Conservation (phyloP, 2,329 filamentous ascomycete genomes). For the Kalmusia sp. region DNA sequence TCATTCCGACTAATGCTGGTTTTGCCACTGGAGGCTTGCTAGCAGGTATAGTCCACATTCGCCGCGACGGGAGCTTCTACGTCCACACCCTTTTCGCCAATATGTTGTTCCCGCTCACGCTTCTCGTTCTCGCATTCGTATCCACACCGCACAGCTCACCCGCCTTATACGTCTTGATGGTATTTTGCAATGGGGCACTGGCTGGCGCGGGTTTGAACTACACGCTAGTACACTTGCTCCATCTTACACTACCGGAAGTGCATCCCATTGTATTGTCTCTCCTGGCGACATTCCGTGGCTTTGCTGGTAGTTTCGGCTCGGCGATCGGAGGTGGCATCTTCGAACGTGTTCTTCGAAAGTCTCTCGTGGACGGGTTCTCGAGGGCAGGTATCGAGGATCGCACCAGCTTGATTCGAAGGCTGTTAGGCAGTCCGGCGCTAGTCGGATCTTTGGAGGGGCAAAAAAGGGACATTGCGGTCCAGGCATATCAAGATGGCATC, state of each 20-base stretch:
- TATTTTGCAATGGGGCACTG: constrained; percentile 75
- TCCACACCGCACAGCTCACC: constrained; percentile 61
- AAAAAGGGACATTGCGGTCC: constrained; percentile 60
- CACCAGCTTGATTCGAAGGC: constrained; percentile 58
- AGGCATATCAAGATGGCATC: constrained; percentile 62
- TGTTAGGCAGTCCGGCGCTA: constrained; percentile 66
- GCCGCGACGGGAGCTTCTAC: constrained; percentile 76
- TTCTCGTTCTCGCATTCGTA: constrained; percentile 64
- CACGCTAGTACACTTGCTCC: constrained; percentile 78
- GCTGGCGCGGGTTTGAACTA: constrained; percentile 81
- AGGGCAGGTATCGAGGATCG: constrained; percentile 48
- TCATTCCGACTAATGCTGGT: constrained; percentile 82
- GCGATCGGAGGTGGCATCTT: constrained; percentile 82
- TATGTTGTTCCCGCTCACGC: constrained; percentile 65
- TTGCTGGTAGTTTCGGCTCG: constrained; percentile 81
- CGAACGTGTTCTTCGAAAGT: constrained; percentile 63
- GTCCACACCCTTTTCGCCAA: constrained; percentile 67
- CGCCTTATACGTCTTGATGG: constrained; percentile 62
- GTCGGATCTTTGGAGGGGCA: constrained; percentile 57
- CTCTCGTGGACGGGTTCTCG: constrained; percentile 65
- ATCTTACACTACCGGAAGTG: constrained; percentile 69
- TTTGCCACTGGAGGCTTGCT: constrained; percentile 78
- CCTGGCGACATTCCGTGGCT: constrained; percentile 79
- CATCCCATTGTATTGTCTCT: constrained; percentile 81
- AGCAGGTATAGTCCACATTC: constrained; percentile 78